phyloP scores from a whole-genome alignment of 257 asterid genomes.

The Rubia yunnanensis region DNA sequence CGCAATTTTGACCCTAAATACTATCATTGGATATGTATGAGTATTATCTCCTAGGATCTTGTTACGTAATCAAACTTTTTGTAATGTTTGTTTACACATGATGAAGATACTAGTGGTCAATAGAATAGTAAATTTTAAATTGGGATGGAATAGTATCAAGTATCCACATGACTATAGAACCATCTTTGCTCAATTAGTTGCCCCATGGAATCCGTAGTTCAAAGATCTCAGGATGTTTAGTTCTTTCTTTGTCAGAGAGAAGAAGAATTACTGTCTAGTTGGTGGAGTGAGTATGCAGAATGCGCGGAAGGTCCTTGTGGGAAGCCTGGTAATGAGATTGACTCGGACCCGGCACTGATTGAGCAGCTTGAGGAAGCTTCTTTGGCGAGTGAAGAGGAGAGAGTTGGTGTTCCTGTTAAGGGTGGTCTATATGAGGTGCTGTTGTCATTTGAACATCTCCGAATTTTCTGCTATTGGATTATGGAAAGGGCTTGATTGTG shows the following conservation, averaged over 20 bases:
- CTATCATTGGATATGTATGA: not conserved
- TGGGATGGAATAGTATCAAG: not conserved
- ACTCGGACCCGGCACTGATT: conserved; percentile 18
- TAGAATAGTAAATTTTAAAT: too few relatives aligned
- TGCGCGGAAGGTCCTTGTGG: conserved; percentile 91
- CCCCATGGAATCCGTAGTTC: not conserved
- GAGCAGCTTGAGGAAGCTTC: conserved; percentile 23
- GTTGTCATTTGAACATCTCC: conserved; percentile 6
- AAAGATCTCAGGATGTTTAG: conserved; percentile 2
- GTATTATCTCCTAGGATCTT: not conserved
- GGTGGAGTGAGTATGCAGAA: conserved; percentile 99
- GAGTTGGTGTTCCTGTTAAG: conserved; percentile 98
- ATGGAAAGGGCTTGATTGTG: not conserved
- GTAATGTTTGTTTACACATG: not conserved
- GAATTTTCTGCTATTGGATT: not conserved
- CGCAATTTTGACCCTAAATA: not conserved
- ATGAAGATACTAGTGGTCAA: not conserved
- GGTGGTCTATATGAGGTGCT: conserved; percentile 94
- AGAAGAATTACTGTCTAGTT: conserved; percentile 75
- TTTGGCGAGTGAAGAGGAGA: conserved; percentile 64
- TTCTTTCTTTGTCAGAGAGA: conserved; percentile 50
- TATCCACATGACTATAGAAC: not conserved
- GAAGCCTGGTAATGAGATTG: conserved; percentile 19
- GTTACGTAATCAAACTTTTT: not conserved
- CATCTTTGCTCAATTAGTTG: not conserved